phyloP scores from a whole-genome alignment of 345 rosid species.

The Atalantia buxifolia region DNA sequence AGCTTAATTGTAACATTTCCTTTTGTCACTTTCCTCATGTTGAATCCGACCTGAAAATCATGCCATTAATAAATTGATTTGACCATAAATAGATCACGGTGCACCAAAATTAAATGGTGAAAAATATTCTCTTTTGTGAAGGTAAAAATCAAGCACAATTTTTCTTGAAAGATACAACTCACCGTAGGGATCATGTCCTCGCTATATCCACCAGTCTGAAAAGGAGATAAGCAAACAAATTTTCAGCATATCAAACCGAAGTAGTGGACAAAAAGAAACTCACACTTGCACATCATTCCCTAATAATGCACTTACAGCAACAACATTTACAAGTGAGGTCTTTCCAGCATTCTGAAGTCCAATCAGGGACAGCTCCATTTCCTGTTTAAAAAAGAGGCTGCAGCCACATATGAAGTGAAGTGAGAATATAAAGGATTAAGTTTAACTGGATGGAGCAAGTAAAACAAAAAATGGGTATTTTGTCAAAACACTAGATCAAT shows the following conservation, averaged over 20 bases:
- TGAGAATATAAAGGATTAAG: background rate
- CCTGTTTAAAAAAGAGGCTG: conserved; percentile 85
- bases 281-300: background rate
- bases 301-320: conserved; percentile 53
- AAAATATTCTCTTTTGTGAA: background rate
- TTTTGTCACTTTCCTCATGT: conserved; percentile 95
- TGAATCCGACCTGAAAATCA: conserved; percentile 74
- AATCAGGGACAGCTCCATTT: conserved; percentile 84
- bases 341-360: conserved; percentile 91
- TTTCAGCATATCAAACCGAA: conserved; percentile 9
- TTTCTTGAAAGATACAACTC: conserved; percentile 19
- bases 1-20: conserved; percentile 91
- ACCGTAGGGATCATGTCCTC: conserved; percentile 95
- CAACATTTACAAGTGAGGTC: conserved; percentile 79
- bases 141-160: background rate
- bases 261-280: conserved; percentile 5
- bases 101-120: background rate
- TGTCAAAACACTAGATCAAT: background rate
- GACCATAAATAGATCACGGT: background rate
- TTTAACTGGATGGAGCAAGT: background rate
- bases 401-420: conserved; percentile 20
- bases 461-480: background rate
- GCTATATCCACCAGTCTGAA: conserved; percentile 83
- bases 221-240: conserved; percentile 24
- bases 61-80: background rate